These are phyloP conservation scores for Botrytis galanthina DNA, from an alignment of 2,329 filamentous ascomycete genomes.

Conservation along the genomic window DNA sequence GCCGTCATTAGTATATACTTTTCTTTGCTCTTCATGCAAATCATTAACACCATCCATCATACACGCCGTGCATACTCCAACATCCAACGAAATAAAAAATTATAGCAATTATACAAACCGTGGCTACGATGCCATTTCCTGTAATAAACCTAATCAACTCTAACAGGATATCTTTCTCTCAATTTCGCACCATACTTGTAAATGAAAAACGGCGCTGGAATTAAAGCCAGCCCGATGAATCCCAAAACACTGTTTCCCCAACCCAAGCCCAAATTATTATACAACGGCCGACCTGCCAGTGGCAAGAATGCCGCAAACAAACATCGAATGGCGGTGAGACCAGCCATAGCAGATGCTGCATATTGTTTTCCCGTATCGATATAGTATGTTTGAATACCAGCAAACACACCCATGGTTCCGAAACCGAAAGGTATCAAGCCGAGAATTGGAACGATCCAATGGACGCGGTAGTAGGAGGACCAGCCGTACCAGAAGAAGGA, in stretches of 20 bases:
- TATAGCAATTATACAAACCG: background rate
- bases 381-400: constrained; percentile 47
- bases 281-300: constrained; percentile 45
- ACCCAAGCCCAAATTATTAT: constrained; percentile 11
- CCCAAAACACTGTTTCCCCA: constrained; percentile 21
- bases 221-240: constrained; percentile 17
- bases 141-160: background rate
- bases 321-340: constrained; percentile 43
- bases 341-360: constrained; percentile 42
- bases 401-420: constrained; percentile 44
- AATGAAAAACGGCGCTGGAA: constrained; percentile 13
- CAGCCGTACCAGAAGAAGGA: constrained; percentile 49
- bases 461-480: constrained; percentile 42
- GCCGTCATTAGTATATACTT: background rate
- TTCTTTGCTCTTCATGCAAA: background rate
- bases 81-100: background rate
- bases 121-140: too few species aligned
- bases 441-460: constrained; percentile 45
- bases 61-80: background rate
- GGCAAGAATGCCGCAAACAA: constrained; percentile 50
- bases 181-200: constrained; percentile 8
- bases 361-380: constrained; percentile 42
- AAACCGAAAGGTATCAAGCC: constrained; percentile 44
- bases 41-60: background rate
- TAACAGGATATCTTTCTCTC: constrained; percentile 19